Percentiles rank a stretch among this genome's conserved stretches.
Conservation (phyloP, 192 early-diverging fungal genomes). For the Phycomyces blakesleeanus region DNA sequence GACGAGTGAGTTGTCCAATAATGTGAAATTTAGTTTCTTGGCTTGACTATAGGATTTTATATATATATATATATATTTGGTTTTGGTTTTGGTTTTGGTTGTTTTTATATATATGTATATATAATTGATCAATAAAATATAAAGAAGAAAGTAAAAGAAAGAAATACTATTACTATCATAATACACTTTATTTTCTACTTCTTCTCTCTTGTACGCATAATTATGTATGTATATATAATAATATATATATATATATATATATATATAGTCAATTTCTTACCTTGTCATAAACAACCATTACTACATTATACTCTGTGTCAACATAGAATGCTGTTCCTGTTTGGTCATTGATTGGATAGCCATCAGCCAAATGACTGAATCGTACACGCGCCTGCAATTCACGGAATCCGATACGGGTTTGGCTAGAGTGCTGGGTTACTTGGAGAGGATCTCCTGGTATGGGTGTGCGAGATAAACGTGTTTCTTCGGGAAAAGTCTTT, state of each 20-base stretch:
- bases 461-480: conserved; percentile 13
- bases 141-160: too few species aligned
- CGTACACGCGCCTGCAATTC: conserved; percentile 60
- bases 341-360: conserved; percentile 22
- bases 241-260: neutral
- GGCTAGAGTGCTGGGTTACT: conserved; percentile 38
- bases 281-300: conserved; percentile 34
- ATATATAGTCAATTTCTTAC: conserved; percentile 12
- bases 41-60: neutral
- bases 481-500: conserved; percentile 44
- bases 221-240: too few species aligned
- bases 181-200: too few species aligned
- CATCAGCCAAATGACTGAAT: conserved; percentile 62
- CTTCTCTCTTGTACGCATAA: too few species aligned
- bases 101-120: neutral
- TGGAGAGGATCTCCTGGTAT: conserved; percentile 32
- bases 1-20: conserved; percentile 9
- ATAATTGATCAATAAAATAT: too few species aligned
- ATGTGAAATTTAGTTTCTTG: conserved; percentile 3
- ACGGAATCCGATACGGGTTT: conserved; percentile 56
- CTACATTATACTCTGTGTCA: conserved; percentile 32
- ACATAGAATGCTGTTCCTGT: conserved; percentile 33
- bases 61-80: neutral
- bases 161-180: too few species aligned
- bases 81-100: neutral